Evolutionary conservation across 2,329 filamentous ascomycete species (phyloP).

Genomic region (Fusarium chaquense): DNA sequence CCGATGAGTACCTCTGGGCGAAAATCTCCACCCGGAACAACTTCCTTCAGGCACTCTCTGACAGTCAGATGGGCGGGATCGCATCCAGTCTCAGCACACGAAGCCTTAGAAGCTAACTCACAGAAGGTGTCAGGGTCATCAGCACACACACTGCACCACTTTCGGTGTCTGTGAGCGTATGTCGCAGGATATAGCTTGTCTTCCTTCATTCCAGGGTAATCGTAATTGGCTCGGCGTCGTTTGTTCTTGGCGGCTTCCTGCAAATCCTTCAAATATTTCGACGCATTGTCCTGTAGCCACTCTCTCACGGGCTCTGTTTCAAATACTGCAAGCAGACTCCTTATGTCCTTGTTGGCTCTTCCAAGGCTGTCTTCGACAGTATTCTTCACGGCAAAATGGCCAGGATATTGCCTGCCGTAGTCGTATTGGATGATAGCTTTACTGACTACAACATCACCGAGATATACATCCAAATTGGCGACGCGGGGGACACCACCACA

Average conservation of each 20-base stretch:
- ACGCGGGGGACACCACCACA: slow-evolving; percentile 53
- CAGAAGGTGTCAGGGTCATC: not conserved
- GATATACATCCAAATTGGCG: not conserved
- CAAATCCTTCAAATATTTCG: not conserved
- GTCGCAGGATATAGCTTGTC: too few relatives aligned
- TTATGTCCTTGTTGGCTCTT: not conserved
- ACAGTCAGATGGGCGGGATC: not conserved
- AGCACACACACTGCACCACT: not conserved
- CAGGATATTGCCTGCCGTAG: not conserved
- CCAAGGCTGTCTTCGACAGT: not conserved
- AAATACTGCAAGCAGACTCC: not conserved
- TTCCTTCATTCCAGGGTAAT: not conserved
- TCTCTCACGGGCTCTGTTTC: not conserved
- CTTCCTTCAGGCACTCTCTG: too few relatives aligned
- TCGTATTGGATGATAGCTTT: slow-evolving; percentile 1
- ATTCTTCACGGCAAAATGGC: not conserved
- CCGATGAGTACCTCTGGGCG: not conserved
- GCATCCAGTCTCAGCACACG: not conserved
- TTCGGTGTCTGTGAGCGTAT: not conserved
- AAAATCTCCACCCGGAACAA: not conserved
- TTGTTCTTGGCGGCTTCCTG: not conserved
- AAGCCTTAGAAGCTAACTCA: not conserved
- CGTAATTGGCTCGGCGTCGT: not conserved
- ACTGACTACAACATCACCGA: slow-evolving; percentile 14
- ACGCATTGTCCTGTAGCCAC: not conserved